Percentiles rank a stretch among this genome's conserved stretches.
Evolutionary conservation across 495 filamentous ascomycete species (phyloP).

Genomic region (Hypoxylon intermedium): DNA sequence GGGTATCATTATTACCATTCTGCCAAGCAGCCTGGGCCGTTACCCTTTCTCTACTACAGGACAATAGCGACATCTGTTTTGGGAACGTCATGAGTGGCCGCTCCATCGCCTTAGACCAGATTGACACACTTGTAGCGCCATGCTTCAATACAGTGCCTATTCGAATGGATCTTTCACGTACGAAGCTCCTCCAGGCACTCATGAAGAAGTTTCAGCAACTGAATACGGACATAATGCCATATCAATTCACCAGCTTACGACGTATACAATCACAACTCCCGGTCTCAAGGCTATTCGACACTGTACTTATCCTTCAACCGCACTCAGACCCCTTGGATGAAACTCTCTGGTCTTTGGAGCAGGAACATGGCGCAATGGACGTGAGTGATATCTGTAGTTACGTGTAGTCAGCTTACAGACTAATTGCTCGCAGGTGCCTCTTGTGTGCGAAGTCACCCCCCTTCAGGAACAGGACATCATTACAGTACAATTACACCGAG

Average conservation of each 20-base stretch:
- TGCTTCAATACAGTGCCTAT: slow-evolving; percentile 89
- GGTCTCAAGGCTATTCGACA: slow-evolving; percentile 69
- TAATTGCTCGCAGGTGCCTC: slow-evolving; percentile 56
- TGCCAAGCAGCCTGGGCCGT: slow-evolving; percentile 74
- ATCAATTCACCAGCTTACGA: slow-evolving; percentile 74
- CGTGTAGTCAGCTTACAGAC: neutral
- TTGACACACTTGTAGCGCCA: slow-evolving; percentile 78
- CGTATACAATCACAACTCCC: slow-evolving; percentile 60
- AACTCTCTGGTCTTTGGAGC: slow-evolving; percentile 67
- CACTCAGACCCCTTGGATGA: slow-evolving; percentile 57
- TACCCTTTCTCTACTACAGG: slow-evolving; percentile 59
- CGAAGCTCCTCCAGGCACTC: slow-evolving; percentile 58
- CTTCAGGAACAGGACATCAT: slow-evolving; percentile 48
- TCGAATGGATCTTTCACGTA: slow-evolving; percentile 59
- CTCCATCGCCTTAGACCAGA: slow-evolving; percentile 64
- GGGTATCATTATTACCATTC: slow-evolving; percentile 67
- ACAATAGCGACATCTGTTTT: slow-evolving; percentile 74
- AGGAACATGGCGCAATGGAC: slow-evolving; percentile 79
- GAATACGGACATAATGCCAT: slow-evolving; percentile 64
- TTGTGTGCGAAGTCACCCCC: slow-evolving; percentile 74
- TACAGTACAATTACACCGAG: slow-evolving; percentile 54
- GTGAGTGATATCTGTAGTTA: slow-evolving; percentile 45
- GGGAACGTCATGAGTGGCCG: slow-evolving; percentile 81
- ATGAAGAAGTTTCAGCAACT: slow-evolving; percentile 60
- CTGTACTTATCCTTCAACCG: slow-evolving; percentile 75